A percentile compares a stretch with the other conserved stretches of the same genome.
These are phyloP conservation scores for Ophiocordyceps australis DNA, from an alignment of 2,329 filamentous ascomycete genomes.

Conservation along the genomic window DNA sequence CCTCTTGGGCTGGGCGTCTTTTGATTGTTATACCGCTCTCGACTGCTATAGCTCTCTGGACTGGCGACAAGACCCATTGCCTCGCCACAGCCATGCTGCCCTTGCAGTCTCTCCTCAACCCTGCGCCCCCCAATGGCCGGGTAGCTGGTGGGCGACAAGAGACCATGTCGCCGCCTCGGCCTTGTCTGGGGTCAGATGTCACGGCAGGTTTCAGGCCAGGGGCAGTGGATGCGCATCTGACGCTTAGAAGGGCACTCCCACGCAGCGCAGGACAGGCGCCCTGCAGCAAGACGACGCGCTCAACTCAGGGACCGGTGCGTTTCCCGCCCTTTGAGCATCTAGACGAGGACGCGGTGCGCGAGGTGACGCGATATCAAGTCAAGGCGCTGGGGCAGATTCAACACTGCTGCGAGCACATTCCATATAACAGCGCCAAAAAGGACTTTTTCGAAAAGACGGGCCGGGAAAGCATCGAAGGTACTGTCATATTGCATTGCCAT, in stretches of 20 bases:
- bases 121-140: constrained; percentile 25
- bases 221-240: neutral
- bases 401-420: constrained; percentile 56
- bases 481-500: no score
- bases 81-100: constrained; percentile 34
- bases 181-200: no score
- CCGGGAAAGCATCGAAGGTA: constrained; percentile 77
- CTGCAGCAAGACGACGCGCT: constrained; percentile 40
- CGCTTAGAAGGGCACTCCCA: constrained; percentile 7
- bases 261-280: constrained; percentile 25
- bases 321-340: constrained; percentile 57
- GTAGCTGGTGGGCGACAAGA: constrained; percentile 15
- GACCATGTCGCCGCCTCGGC: constrained; percentile 12
- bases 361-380: constrained; percentile 47
- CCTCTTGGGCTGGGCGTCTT: constrained; percentile 2
- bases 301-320: constrained; percentile 50
- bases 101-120: constrained; percentile 49
- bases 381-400: constrained; percentile 45
- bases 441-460: constrained; percentile 74
- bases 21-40: no score
- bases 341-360: constrained; percentile 32
- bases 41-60: no score
- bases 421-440: constrained; percentile 91
- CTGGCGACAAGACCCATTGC: no score
- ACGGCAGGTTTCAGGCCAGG: constrained; percentile 1